phyloP scores from a whole-genome alignment of 1,139 yeast genomes.

The Geotrichum klebahnii region DNA sequence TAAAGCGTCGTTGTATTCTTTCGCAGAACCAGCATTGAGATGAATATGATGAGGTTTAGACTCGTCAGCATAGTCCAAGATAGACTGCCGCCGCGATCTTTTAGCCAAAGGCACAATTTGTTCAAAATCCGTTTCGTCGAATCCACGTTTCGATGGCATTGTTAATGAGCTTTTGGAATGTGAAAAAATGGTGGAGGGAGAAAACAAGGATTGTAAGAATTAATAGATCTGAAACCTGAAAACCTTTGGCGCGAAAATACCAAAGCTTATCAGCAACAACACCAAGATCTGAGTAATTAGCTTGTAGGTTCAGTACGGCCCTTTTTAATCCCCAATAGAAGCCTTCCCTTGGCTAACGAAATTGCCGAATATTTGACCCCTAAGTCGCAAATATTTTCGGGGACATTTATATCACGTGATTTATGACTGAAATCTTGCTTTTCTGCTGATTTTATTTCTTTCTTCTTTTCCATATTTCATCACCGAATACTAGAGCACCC shows the following conservation, averaged over 20 bases:
- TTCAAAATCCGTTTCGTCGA: slow-evolving; percentile 1
- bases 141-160: slow-evolving; percentile 4
- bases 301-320: too few species aligned
- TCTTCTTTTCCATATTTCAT: background rate
- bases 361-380: too few species aligned
- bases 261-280: too few species aligned
- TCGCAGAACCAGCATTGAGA: slow-evolving; percentile 1
- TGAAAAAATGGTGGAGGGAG: slow-evolving; percentile 1
- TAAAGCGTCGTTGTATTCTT: slow-evolving; percentile 3
- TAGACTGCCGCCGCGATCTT: slow-evolving; percentile 7
- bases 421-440: too few species aligned
- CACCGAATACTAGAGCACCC: background rate
- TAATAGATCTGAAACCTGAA: too few species aligned
- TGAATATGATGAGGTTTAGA: slow-evolving; percentile 6
- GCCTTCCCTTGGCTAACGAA: too few species aligned
- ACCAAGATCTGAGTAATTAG: too few species aligned
- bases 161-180: background rate
- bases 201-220: too few species aligned
- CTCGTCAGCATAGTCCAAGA: slow-evolving; percentile 7
- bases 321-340: too few species aligned
- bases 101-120: background rate
- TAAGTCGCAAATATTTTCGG: too few species aligned
- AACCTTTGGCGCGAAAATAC: too few species aligned
- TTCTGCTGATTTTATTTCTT: background rate
- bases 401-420: too few species aligned